Base-by-base conservation (phyloP, 73 alveolate genomes). In the Tetrahymena thermophila region DNA sequence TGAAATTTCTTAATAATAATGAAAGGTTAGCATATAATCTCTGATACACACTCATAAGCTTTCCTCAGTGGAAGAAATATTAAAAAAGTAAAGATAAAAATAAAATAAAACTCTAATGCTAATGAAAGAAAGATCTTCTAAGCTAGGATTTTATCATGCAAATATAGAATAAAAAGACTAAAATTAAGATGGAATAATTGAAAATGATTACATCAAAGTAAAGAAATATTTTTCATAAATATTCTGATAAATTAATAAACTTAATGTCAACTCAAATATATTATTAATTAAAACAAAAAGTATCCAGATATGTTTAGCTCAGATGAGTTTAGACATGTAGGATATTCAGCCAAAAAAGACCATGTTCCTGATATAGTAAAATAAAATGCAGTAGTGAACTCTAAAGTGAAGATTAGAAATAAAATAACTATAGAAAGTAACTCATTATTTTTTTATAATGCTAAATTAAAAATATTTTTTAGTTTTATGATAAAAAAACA, bases 341-440 rank as follows among this genome's bases (percentile, higher is more conserved):
- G 97, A 21, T 93, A 44, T 55, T 34, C 94, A 10, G 93, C 34
- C 15, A 95, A 43, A 85, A 89, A 71, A 50, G 35, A 55, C 19
- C 93, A 57, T 43, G 93, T 85, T 1, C 95, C 97, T 34, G 97
- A 95, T 95, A 95, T 35, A 6, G 83, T 85, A 38, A 85, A 17
- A 23, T 94, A 85, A 8, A 34, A 89, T 10, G 37, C 93, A 35
- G 71, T 95, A 89, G 97, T 19, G 10, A 38, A 55, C 94, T 95
- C 84, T 14, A 85, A 84, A 56, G 94, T 8, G 35, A 95, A 31
- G 35, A 95, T 56, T 34, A 85, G 16, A 85, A 83, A 37, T 34
- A 95, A 35, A 95, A 95, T 31, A 42, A 85, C 83, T 34, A 50
- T 95, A 6, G 13, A 25, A 28, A n/a, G 95, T 85, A 85, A 56